phyloP scores from a whole-genome alignment of 495 filamentous ascomycete genomes.

The Talaromyces thailandensis region DNA sequence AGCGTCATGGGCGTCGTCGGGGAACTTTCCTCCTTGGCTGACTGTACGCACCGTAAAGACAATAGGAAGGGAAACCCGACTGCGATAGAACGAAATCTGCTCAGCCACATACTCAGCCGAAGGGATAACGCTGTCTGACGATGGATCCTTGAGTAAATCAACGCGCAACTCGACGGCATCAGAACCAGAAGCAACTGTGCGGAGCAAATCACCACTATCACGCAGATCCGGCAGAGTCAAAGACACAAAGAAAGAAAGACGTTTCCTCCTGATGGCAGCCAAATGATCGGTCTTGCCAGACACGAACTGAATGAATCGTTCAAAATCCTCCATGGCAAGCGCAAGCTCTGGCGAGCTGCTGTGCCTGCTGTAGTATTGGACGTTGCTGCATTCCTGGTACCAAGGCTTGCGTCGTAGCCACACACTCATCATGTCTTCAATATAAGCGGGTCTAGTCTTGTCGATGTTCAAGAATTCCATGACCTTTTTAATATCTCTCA shows the following conservation, averaged over 20 bases:
- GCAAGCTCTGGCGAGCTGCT: conserved; percentile 40
- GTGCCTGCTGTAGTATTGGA: conserved; percentile 79
- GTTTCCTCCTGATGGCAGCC: conserved; percentile 55
- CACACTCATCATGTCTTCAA: conserved; percentile 87
- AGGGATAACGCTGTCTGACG: conserved; percentile 47
- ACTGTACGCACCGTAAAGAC: conserved; percentile 89
- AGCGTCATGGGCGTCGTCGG: conserved; percentile 61
- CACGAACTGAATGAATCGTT: conserved; percentile 65
- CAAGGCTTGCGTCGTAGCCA: conserved; percentile 87
- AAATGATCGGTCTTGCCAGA: conserved; percentile 61
- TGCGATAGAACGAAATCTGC: conserved; percentile 74
- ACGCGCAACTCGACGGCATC: conserved; percentile 92
- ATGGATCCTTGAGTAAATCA: conserved; percentile 78
- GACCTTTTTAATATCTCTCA: conserved; percentile 78
- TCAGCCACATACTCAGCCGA: conserved; percentile 66
- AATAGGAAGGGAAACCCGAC: conserved; percentile 66
- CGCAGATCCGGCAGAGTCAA: conserved; percentile 72
- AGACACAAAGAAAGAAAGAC: conserved; percentile 85
- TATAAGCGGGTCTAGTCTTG: conserved; percentile 86
- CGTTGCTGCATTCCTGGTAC: conserved; percentile 91
- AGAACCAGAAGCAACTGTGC: conserved; percentile 69
- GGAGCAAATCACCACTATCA: conserved; percentile 51
- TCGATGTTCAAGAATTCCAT: conserved; percentile 87
- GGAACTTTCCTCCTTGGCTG: conserved; percentile 83
- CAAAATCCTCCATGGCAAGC: conserved; percentile 68